phyloP scores from a whole-genome alignment of 2,329 filamentous ascomycete genomes.

The Xylaria sp. region DNA sequence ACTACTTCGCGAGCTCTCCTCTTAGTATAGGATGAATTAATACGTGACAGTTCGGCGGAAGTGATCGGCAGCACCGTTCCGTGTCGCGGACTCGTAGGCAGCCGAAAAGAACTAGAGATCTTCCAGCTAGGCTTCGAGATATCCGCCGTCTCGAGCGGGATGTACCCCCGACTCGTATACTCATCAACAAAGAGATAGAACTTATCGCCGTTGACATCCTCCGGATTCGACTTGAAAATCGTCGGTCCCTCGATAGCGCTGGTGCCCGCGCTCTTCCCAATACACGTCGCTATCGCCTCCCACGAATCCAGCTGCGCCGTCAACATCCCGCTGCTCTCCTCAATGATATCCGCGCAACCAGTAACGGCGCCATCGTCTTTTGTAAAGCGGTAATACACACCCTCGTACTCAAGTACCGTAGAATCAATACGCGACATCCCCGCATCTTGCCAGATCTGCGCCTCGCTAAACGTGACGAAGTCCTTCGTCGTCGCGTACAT shows the following conservation, averaged over 20 bases:
- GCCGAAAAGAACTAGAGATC: conserved; percentile 57
- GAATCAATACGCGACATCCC: conserved; percentile 64
- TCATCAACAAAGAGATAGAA: conserved; percentile 68
- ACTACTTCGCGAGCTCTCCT: conserved; percentile 5
- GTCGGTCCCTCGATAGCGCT: conserved; percentile 63
- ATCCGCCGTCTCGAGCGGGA: conserved; percentile 63
- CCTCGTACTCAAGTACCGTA: conserved; percentile 58
- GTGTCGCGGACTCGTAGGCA: conserved; percentile 63
- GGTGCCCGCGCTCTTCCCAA: conserved; percentile 62
- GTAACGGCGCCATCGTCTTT: conserved; percentile 64
- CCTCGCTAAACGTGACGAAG: conserved; percentile 61
- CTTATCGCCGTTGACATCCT: conserved; percentile 62
- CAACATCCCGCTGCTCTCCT: conserved; percentile 59
- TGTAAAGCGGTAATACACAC: conserved; percentile 63
- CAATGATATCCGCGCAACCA: conserved; percentile 65
- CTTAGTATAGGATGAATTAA: conserved; percentile 44
- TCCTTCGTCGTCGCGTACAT: conserved; percentile 62
- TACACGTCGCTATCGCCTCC: conserved; percentile 59
- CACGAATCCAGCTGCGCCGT: conserved; percentile 56
- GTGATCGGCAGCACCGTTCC: conserved; percentile 65
- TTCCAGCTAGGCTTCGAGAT: conserved; percentile 62
- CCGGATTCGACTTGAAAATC: conserved; percentile 61
- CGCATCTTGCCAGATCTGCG: conserved; percentile 63
- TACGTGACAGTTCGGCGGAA: conserved; percentile 54
- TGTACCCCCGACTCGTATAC: conserved; percentile 62